Evolutionary conservation across 345 rosid species (phyloP).

Genomic region (Populus nigra): DNA sequence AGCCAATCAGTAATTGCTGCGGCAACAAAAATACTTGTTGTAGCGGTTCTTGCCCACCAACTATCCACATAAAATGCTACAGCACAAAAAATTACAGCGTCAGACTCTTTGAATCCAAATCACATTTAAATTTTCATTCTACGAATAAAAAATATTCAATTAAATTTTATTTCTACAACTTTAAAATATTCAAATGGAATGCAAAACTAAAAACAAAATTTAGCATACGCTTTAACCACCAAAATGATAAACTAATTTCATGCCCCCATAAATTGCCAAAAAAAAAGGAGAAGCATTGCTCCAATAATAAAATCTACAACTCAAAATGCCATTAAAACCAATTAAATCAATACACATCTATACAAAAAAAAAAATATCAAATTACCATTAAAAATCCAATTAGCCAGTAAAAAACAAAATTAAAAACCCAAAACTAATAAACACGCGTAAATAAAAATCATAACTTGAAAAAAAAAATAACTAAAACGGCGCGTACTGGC

Average conservation of each 20-base stretch:
- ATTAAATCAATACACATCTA: neutral
- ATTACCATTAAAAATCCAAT: neutral
- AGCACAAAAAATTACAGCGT: slow-evolving; percentile 9
- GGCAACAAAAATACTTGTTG: slow-evolving; percentile 80
- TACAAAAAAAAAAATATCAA: neutral
- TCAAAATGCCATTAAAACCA: neutral
- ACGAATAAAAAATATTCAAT: neutral
- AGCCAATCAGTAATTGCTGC: slow-evolving; percentile 99
- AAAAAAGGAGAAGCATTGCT: neutral
- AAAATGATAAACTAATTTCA: neutral
- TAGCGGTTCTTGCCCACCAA: slow-evolving; percentile 91
- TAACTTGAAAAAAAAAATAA: neutral
- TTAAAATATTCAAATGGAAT: neutral
- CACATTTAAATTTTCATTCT: neutral
- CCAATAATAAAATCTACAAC: neutral
- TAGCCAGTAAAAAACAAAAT: neutral
- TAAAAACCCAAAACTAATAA: neutral
- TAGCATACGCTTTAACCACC: neutral
- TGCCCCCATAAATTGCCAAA: neutral
- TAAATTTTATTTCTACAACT: neutral
- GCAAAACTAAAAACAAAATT: neutral
- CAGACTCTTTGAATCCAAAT: neutral
- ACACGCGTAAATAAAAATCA: neutral
- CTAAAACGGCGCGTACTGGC: slow-evolving; percentile 43
- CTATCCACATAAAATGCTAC: slow-evolving; percentile 84